Evolutionary conservation across 495 filamentous ascomycete species (phyloP), one percentile per base, ranked within the genome.

Genomic region (Neurospora discreta): DNA sequence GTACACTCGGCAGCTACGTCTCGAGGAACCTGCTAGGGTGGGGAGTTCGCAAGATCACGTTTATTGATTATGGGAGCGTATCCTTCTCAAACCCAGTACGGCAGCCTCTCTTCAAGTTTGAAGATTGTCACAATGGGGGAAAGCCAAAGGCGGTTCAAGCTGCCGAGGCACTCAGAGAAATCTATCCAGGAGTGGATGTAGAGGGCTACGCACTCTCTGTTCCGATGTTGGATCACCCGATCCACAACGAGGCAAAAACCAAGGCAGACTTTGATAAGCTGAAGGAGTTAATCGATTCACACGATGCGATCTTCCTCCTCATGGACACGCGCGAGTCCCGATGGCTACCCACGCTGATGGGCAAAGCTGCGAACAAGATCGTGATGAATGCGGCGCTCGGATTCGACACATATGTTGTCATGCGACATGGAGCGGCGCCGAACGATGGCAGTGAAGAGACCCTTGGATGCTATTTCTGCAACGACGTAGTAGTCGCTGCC

Each of bases 311-410:
- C 23, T 98, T 99, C 80, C 85, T 99, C 41, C 86, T 99, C 5
- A 97, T 98, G 95, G 95, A 99, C 74, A 97, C 93, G 8, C 86
- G 95, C 71, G 95, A 99, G 80, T 94, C 91, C 65, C 85, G 95
- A 73, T 99, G 95, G 95, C 81, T 99, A 68, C 95, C 95, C n/a
- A 98, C 94, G 0, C 89, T 99, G 10, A 98, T 99, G 92, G 95
- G 92, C 9, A 98, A 98, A 77, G 90, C 93, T 13, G 87, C 90
- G 30, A 91, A 91, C 39, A 99, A 99, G 80, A 92, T 98, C 69
- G 94, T 98, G 20, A 89, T 99, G 88, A 99, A 98, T 81, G 93
- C 94, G 39, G 95, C 95, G 18, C 84, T 99, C 65, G 95, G 95
- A 0, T 99, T 99, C 78, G 95, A 99, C 82, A 93, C 92, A 0